Base-by-base conservation (phyloP, 306 rosid genomes). In the Lotus japonicus region DNA sequence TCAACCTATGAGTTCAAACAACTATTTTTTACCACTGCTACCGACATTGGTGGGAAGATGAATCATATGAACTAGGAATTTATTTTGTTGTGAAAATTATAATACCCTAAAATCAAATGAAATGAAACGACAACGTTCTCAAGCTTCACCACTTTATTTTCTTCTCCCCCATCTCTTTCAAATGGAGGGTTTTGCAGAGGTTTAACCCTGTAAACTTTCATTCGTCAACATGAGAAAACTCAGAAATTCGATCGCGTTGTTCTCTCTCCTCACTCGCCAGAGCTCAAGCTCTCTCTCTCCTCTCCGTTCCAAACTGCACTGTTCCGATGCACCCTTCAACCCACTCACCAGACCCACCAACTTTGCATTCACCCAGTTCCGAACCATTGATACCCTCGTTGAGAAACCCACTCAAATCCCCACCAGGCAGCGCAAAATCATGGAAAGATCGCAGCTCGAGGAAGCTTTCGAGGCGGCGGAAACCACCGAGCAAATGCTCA, bases 381-480 rank as follows among this genome's bases (percentile, higher is more conserved):
- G 84, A 28, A 78, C 68, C 66, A 76, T 82, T 70, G 66, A 58
- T 16, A 89, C 96, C 70, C 80, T 83, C 5, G 84, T 87, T 12
- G 86, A 71, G 18, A 77, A 51, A 13, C 73, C 86, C 16, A 14
- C 88, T 60, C 87, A 57, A 49, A 31, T 86, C 33, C 64, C 88
- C 12, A 82, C 98, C 0, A 81, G 98, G 63, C 92, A 87, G 83
- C 81, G 87, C 14, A 92, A 80, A 83, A 38, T 81, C 36, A 73
- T 51, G 71, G 86, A 87, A 78, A 89, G 82, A 60, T 77, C 86
- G 2, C 65, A 86, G 15, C 89, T 92, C 60, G 96, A 92, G 48
- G 92, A 89, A 35, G 92, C 87, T 75, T 92, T 92, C 10, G 91
- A 87, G 80, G 89, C 87, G 2, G 95, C 96, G 0, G 79, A 80